phyloP scores from a whole-genome alignment of 257 asterid genomes.

The Marsdenia floribunda region DNA sequence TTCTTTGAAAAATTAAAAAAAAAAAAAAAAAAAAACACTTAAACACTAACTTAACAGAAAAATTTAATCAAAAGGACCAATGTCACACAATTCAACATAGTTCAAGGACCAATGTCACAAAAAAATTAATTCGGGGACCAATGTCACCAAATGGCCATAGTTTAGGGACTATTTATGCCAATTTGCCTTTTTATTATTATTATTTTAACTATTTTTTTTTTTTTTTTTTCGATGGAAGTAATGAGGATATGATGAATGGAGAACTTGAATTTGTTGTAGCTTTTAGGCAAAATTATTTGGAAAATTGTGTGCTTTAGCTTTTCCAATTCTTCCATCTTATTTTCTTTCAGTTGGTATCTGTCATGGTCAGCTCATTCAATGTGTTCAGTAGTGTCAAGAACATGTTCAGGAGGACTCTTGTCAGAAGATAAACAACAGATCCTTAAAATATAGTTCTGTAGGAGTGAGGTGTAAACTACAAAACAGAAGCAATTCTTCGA shows the following conservation, averaged over 20 bases:
- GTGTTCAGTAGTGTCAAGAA: not conserved
- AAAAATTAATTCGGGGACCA: too few species aligned
- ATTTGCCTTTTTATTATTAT: not conserved
- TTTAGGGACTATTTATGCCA: too few species aligned
- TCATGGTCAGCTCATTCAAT: not conserved
- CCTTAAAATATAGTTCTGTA: not conserved
- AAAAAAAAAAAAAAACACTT: too few species aligned
- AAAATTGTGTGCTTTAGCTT: not conserved
- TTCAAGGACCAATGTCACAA: too few species aligned
- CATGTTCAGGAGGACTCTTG: not conserved
- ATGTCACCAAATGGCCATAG: too few species aligned
- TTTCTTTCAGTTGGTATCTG: not conserved
- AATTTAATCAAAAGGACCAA: too few species aligned
- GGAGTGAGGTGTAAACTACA: not conserved
- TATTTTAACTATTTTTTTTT: not conserved
- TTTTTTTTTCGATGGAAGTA: too few species aligned
- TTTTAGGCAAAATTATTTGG: not conserved
- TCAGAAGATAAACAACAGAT: not conserved
- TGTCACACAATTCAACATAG: too few species aligned
- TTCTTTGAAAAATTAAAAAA: too few species aligned
- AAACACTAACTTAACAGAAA: too few species aligned
- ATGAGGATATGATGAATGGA: not conserved
- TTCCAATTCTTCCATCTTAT: not conserved
- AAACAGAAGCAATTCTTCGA: not conserved
- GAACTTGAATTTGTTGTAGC: not conserved